These are phyloP conservation scores for Litchi chinensis DNA, from an alignment of 345 rosid genomes.

Conservation along the genomic window DNA sequence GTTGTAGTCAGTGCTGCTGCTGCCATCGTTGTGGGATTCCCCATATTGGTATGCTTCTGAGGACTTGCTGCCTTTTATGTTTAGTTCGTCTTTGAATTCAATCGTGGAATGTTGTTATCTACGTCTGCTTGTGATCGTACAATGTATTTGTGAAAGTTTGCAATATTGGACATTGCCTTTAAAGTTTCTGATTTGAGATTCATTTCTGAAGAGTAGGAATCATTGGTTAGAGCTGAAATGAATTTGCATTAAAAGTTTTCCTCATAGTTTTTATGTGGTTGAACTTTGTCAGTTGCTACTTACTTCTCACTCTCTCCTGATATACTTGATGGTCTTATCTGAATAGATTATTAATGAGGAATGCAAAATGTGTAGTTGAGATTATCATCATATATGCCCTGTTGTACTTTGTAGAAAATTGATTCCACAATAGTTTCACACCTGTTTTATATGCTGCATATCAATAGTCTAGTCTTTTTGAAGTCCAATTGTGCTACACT, in stretches of 20 bases:
- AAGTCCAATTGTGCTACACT: not conserved
- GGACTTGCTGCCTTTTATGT: not conserved
- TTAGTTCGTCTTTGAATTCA: not conserved
- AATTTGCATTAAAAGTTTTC: not conserved
- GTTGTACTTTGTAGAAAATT: not conserved
- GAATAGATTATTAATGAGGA: not conserved
- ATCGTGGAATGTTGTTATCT: not conserved
- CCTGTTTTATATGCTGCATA: not conserved
- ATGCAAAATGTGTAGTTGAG: not conserved
- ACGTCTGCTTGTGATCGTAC: not conserved
- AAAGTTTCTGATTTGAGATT: not conserved
- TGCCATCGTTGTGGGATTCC: constrained; percentile 93
- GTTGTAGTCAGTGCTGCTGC: constrained; percentile 90
- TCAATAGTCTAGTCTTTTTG: constrained; percentile 1
- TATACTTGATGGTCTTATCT: not conserved
- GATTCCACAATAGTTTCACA: not conserved
- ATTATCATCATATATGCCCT: not conserved
- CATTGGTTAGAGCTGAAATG: not conserved
- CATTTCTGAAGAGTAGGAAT: not conserved
- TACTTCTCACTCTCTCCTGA: not conserved
- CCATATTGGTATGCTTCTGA: constrained; percentile 64
- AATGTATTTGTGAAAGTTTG: not conserved
- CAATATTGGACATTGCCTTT: not conserved
- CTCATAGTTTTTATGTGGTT: not conserved
- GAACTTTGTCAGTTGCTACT: not conserved